Conservation (phyloP, 331 rosid species). For the Spiraea crenata region DNA sequence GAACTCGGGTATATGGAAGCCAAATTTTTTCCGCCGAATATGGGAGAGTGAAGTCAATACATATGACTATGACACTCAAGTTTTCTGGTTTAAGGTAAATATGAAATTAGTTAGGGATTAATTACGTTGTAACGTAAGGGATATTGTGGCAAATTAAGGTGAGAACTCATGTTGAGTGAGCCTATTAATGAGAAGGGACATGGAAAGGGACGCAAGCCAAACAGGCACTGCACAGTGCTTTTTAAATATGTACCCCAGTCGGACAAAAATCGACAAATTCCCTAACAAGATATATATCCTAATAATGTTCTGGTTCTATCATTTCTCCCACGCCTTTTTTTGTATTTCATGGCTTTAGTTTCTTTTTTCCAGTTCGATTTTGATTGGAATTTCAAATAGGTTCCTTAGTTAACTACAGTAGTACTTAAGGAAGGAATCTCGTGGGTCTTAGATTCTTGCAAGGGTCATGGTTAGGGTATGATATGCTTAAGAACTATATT, state of each 20-base stretch:
- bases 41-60: too few species aligned
- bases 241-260: conserved; percentile 19
- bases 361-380: conserved; percentile 40
- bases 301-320: conserved; percentile 34
- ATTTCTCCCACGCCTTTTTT: conserved; percentile 16
- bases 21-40: too few species aligned
- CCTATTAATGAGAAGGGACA: conserved; percentile 53
- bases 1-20: too few species aligned
- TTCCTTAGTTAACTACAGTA: too few species aligned
- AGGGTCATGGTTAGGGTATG: background rate
- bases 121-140: conserved; percentile 22
- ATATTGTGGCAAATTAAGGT: conserved; percentile 34
- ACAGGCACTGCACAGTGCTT: conserved; percentile 38
- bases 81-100: too few species aligned
- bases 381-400: too few species aligned
- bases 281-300: conserved; percentile 22
- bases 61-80: too few species aligned
- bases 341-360: conserved; percentile 5
- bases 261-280: conserved; percentile 43
- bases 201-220: conserved; percentile 59
- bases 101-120: too few species aligned
- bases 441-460: background rate
- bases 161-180: conserved; percentile 28
- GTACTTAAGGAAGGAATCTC: too few species aligned
- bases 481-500: conserved; percentile 7